Conservation (phyloP, 768 basidiomycete genomes). For the Porphyrellus cyaneotinctus region DNA sequence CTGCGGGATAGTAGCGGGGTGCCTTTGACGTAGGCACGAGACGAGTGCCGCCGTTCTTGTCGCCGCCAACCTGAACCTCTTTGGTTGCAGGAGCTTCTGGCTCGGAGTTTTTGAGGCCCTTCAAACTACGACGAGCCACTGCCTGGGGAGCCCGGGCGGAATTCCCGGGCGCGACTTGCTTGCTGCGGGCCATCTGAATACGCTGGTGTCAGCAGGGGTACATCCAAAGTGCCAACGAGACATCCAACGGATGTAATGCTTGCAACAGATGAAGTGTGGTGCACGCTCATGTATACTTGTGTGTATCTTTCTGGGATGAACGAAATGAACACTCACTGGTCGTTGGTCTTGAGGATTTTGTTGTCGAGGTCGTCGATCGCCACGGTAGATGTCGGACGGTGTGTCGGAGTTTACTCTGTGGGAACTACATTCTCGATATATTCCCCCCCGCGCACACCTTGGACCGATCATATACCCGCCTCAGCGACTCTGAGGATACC, state of each 20-base stretch:
- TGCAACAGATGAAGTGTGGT: background rate
- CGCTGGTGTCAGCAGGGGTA: constrained; percentile 19
- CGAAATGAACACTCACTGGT: constrained; percentile 36
- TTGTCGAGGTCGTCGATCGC: constrained; percentile 29
- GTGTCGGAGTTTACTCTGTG: constrained; percentile 26
- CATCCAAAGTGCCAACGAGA: constrained; percentile 33
- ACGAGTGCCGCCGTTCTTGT: constrained; percentile 88
- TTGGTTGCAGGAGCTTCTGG: constrained; percentile 58
- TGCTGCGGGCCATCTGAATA: constrained; percentile 77
- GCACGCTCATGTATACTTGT: background rate
- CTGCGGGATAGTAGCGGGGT: constrained; percentile 90
- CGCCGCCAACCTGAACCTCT: constrained; percentile 83
- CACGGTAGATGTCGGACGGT: constrained; percentile 13
- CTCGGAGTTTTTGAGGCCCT: constrained; percentile 77
- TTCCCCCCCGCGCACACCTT: background rate
- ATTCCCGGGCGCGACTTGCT: constrained; percentile 77
- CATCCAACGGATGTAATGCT: constrained; percentile 32
- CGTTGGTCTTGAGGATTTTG: constrained; percentile 43
- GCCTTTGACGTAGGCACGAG: constrained; percentile 82
- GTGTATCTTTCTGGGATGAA: constrained; percentile 9
- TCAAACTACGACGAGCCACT: constrained; percentile 74
- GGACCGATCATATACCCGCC: constrained; percentile 5
- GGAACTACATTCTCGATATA: constrained; percentile 22
- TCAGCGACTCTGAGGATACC: constrained; percentile 21
- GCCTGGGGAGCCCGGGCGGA: constrained; percentile 82